Evolutionary conservation across 345 rosid genomes (phyloP).

Genomic region (Noccaea caerulescens): DNA sequence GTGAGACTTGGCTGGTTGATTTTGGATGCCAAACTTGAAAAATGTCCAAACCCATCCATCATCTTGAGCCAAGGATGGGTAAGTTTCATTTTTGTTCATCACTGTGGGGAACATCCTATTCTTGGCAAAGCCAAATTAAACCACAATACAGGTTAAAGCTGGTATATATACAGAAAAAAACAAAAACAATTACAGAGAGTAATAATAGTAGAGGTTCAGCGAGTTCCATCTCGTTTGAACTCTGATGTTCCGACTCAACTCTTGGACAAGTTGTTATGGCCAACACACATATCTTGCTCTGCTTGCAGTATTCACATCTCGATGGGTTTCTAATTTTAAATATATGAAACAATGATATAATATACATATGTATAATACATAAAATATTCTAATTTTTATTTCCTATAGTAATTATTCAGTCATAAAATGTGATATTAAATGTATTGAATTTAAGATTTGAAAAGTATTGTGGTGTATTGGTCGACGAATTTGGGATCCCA

Average conservation of each 20-base stretch:
- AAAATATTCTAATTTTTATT: too few species aligned
- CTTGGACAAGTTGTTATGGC: conserved; percentile 91
- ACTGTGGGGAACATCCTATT: background rate
- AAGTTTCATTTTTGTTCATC: conserved; percentile 17
- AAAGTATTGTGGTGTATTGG: too few species aligned
- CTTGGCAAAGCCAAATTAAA: background rate
- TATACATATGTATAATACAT: too few species aligned
- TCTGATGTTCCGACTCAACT: conserved; percentile 51
- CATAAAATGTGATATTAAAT: too few species aligned
- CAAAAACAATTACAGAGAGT: conserved; percentile 10
- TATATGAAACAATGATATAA: too few species aligned
- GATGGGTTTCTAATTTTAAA: conserved; percentile 76
- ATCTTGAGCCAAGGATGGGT: too few species aligned
- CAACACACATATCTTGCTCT: conserved; percentile 85
- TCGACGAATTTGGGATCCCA: too few species aligned
- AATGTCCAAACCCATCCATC: background rate
- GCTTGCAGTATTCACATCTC: conserved; percentile 55
- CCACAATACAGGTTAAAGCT: conserved; percentile 14
- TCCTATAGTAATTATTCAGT: too few species aligned
- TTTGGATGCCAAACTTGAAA: background rate
- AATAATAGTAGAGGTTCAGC: conserved; percentile 84
- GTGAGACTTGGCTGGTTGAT: background rate
- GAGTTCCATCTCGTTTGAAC: conserved; percentile 95
- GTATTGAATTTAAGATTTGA: too few species aligned
- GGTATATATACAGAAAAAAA: conserved; percentile 17